These are phyloP conservation scores for Colletotrichum musicola DNA, from an alignment of 2,329 filamentous ascomycete species.

Conservation along the genomic window DNA sequence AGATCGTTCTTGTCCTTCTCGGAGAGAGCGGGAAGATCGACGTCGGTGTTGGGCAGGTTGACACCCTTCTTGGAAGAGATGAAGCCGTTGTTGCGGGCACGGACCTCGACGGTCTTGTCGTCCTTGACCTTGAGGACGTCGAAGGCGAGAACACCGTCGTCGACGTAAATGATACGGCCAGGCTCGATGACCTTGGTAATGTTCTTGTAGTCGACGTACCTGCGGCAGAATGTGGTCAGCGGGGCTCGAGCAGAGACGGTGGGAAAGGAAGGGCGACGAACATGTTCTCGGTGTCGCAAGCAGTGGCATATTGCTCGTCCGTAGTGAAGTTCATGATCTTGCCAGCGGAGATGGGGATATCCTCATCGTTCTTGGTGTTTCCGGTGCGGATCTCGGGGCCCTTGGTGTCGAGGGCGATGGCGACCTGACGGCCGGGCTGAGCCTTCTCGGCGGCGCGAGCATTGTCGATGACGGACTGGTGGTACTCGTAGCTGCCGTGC, in stretches of 20 bases:
- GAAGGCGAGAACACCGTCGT: constrained; percentile 97
- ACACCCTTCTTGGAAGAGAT: constrained; percentile 99
- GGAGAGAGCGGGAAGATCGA: constrained; percentile 95
- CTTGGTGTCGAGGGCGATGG: constrained; percentile 89
- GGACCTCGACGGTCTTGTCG: constrained; percentile 87
- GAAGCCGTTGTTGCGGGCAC: constrained; percentile 96
- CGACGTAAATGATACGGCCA: constrained; percentile 96
- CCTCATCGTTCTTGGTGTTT: constrained; percentile 85
- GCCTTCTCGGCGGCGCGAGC: constrained; percentile 85
- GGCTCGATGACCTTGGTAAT: constrained; percentile 97
- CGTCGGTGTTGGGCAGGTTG: constrained; percentile 98
- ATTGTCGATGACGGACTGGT: constrained; percentile 98
- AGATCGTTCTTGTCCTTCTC: constrained; percentile 98
- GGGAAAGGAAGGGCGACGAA: constrained; percentile 58
- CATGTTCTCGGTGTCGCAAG: constrained; percentile 94
- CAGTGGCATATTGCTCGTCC: constrained; percentile 89
- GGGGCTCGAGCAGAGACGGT: constrained; percentile 8
- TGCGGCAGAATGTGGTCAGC: constrained; percentile 48
- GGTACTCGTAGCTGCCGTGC: constrained; percentile 94
- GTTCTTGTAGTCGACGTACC: constrained; percentile 99
- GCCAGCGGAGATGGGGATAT: constrained; percentile 87
- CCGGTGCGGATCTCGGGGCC: constrained; percentile 73
- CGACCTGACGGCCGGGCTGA: constrained; percentile 86
- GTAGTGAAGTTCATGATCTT: constrained; percentile 95
- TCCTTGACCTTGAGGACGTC: constrained; percentile 91